Percentiles rank a stretch among this genome's conserved stretches.
Conservation (phyloP, 176 grass and related monocot genomes). For the Triticum timopheevii region DNA sequence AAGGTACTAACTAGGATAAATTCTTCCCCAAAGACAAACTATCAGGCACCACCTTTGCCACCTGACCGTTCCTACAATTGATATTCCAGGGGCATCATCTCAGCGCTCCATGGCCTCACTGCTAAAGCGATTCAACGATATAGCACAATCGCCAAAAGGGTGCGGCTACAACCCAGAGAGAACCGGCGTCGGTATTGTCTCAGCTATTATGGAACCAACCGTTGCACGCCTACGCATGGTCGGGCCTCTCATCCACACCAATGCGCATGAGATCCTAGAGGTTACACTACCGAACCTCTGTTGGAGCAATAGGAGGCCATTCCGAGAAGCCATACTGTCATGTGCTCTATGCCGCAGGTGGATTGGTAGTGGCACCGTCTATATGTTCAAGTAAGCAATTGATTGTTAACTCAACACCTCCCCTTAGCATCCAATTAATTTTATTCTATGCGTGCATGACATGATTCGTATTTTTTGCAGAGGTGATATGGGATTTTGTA, state of each 20-base stretch:
- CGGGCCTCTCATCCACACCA: background rate
- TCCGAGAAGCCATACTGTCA: background rate
- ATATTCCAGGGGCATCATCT: background rate
- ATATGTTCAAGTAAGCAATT: conserved; percentile 63
- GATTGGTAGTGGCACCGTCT: conserved; percentile 26
- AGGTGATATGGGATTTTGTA: conserved; percentile 60
- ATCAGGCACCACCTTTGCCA: background rate
- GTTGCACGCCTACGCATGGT: background rate
- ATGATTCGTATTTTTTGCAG: conserved; percentile 6
- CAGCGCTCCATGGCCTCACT: background rate
- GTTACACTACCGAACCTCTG: background rate
- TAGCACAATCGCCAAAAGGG: background rate
- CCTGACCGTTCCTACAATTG: background rate
- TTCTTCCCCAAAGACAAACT: background rate
- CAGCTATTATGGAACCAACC: conserved; percentile 10
- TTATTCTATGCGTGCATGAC: background rate
- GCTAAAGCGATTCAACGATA: background rate
- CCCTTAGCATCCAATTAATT: background rate
- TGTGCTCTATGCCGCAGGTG: conserved; percentile 43
- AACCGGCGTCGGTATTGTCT: conserved; percentile 40
- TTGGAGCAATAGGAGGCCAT: background rate
- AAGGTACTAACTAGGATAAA: background rate
- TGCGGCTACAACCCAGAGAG: conserved; percentile 25
- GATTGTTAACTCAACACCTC: background rate
- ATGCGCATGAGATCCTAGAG: conserved; percentile 12